Evolutionary conservation across 2,329 filamentous ascomycete genomes (phyloP).

Genomic region (Thielaviopsis punctulata): DNA sequence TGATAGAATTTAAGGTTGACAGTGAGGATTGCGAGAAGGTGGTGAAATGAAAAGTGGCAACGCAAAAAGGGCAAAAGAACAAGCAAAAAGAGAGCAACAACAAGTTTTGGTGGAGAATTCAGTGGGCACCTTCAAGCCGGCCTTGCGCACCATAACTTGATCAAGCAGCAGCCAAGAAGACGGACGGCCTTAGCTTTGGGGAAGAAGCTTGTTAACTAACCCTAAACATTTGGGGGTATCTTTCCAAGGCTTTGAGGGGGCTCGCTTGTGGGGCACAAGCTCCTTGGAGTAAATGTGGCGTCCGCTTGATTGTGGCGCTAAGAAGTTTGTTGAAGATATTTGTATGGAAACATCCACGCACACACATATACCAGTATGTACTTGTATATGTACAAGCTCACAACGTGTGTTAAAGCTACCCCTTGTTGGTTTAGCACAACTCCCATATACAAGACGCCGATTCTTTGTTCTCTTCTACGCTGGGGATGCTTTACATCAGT

Average conservation of each 20-base stretch:
- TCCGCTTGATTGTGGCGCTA: background rate
- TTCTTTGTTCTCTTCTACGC: no score
- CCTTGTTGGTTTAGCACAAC: no score
- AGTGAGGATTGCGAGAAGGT: background rate
- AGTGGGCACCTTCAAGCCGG: background rate
- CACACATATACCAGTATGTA: no score
- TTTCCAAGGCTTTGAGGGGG: background rate
- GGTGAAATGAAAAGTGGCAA: slow-evolving; percentile 6
- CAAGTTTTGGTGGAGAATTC: slow-evolving; percentile 3
- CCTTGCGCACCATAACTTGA: background rate
- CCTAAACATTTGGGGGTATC: background rate
- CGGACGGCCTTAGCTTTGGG: background rate
- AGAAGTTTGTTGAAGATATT: no score
- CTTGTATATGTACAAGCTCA: background rate
- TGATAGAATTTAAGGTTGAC: background rate
- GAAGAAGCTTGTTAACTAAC: background rate
- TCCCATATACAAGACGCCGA: no score
- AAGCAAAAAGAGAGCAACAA: background rate
- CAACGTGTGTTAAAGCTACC: no score
- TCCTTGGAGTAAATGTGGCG: background rate
- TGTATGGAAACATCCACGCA: no score
- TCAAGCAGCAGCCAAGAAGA: background rate
- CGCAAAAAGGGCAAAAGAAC: background rate
- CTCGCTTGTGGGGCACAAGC: background rate
- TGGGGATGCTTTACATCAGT: no score